Base-by-base conservation (phyloP, 768 basidiomycete species). In the Pulveroboletus sp. region DNA sequence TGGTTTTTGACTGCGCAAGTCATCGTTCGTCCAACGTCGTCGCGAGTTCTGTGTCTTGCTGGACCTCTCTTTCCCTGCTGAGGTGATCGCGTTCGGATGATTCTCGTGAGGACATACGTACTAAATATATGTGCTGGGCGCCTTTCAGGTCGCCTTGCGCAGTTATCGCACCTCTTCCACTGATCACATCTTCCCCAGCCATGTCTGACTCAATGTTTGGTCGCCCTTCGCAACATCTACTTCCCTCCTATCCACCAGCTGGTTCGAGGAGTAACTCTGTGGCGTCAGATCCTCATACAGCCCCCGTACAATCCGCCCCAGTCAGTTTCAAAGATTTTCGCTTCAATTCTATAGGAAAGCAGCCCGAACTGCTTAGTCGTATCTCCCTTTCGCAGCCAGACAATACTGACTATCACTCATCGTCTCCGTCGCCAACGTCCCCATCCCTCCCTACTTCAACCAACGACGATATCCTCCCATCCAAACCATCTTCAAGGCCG, bases 281-380 rank as follows among this genome's bases (percentile, higher is more conserved):
- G 9, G 14, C 21, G 17, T 28, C 53, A 28, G 44, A 44, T 21
- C 42, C 51, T 8, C 38, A 45, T n/a, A 5, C 45, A 17, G 17
- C 51, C 51, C 48, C 67, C 55, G 47, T 62, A 11, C 49, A 47
- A 11, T 18, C 31, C 4, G 38, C 33, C 0, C 43, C 57, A 17
- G 57, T 30, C 21, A 55, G 54, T 38, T 73, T 80, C 48, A 54
- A 71, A n/a, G 60, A 68, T 46, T 72, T 83, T 59, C 69, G 67
- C 26, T 85, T 83, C 60, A 63, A 55, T 10, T 73, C 64, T 5
- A 85, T 85, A 36, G 82, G 82, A 27, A 74, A 78, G 57, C 64
- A 69, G 51, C 81, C 82, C 0, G 65, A 69, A 12, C 67, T 85
- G 17, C 69, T 84, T 26, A 73, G 70, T 52, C 78, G 83, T 21